Conservation (phyloP, 805 yeast genomes). For the Starmerella etchellsii region DNA sequence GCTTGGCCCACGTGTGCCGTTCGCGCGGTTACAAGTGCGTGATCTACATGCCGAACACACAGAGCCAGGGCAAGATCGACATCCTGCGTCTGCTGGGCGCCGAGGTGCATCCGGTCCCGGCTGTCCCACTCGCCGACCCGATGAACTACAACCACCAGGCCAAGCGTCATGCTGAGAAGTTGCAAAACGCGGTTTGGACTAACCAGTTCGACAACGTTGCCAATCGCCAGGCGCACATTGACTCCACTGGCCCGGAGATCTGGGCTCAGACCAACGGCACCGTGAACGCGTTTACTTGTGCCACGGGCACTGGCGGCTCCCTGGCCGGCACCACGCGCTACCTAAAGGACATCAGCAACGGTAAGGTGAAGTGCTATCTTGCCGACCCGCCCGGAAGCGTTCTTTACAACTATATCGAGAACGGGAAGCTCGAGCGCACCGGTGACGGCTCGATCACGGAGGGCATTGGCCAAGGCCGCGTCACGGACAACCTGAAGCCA, state of each 20-base stretch:
- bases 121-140: slow-evolving; percentile 69
- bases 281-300: slow-evolving; percentile 75
- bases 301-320: slow-evolving; percentile 91
- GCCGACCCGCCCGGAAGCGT: slow-evolving; percentile 95
- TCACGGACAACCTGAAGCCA: slow-evolving; percentile 65
- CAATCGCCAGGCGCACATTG: slow-evolving; percentile 77
- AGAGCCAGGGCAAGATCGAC: slow-evolving; percentile 66
- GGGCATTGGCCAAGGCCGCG: slow-evolving; percentile 93
- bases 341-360: slow-evolving; percentile 54
- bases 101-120: slow-evolving; percentile 80
- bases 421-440: slow-evolving; percentile 57
- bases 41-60: slow-evolving; percentile 86
- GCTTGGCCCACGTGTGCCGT: slow-evolving; percentile 65
- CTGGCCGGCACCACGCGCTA: slow-evolving; percentile 75
- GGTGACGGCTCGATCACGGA: slow-evolving; percentile 80
- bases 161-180: slow-evolving; percentile 61
- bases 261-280: slow-evolving; percentile 72
- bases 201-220: slow-evolving; percentile 84
- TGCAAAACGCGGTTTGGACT: slow-evolving; percentile 81
- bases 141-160: slow-evolving; percentile 82
- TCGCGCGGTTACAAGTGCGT: slow-evolving; percentile 74
- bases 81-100: slow-evolving; percentile 67
- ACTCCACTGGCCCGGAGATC: slow-evolving; percentile 86
- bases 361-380: slow-evolving; percentile 47
- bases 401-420: slow-evolving; percentile 60